Conservation (phyloP, 2,329 filamentous ascomycete species). For the Fusarium ambrosium region DNA sequence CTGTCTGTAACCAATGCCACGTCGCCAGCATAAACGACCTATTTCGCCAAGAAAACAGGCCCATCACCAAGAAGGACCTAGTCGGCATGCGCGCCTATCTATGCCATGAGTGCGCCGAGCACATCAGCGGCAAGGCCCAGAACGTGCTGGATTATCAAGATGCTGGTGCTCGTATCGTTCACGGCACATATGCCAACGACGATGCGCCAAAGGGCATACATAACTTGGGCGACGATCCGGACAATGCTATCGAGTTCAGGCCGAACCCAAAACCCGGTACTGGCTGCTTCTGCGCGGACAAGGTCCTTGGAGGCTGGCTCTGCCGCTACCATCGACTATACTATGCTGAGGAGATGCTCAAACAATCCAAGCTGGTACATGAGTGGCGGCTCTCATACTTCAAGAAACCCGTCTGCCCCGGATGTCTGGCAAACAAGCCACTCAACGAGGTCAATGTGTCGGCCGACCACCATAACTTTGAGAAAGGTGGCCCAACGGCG, state of each 20-base stretch:
- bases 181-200: slow-evolving; percentile 35
- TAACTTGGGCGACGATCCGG: not conserved
- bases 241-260: slow-evolving; percentile 17
- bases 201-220: slow-evolving; percentile 7
- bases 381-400: slow-evolving; percentile 46
- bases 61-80: slow-evolving; percentile 42
- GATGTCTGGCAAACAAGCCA: slow-evolving; percentile 44
- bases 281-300: slow-evolving; percentile 55
- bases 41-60: slow-evolving; percentile 8
- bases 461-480: slow-evolving; percentile 33
- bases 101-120: slow-evolving; percentile 49
- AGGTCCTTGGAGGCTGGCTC: slow-evolving; percentile 50
- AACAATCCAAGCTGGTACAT: slow-evolving; percentile 40
- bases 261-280: slow-evolving; percentile 44
- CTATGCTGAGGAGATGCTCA: slow-evolving; percentile 44
- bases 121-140: slow-evolving; percentile 4
- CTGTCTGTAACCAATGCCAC: slow-evolving; percentile 46
- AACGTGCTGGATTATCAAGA: slow-evolving; percentile 17
- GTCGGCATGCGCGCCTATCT: slow-evolving; percentile 54
- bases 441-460: slow-evolving; percentile 30
- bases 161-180: slow-evolving; percentile 43
- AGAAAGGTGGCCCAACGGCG: slow-evolving; percentile 18
- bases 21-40: slow-evolving; percentile 33
- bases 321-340: slow-evolving; percentile 54
- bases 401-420: slow-evolving; percentile 48